These are phyloP conservation scores for Staphylotrichum tortipilum DNA, from an alignment of 495 filamentous ascomycete species.

Conservation along the genomic window DNA sequence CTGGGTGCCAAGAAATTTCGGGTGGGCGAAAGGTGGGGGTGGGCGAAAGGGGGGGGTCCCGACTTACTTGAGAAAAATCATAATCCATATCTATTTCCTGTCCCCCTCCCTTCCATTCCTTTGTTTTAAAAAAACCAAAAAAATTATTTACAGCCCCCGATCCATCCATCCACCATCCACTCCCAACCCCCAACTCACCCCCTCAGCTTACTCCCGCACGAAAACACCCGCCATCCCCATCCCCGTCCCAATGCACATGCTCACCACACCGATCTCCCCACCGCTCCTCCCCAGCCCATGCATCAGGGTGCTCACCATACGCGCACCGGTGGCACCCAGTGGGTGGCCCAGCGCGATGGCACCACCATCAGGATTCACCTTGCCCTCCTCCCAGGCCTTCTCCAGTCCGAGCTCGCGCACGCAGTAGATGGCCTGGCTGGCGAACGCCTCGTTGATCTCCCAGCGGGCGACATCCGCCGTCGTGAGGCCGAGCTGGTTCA, in stretches of 20 bases:
- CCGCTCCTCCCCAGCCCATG: slow-evolving; percentile 50
- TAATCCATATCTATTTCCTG: too few species aligned
- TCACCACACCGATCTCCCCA: slow-evolving; percentile 62
- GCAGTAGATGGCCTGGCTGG: slow-evolving; percentile 78
- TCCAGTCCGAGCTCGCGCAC: slow-evolving; percentile 63
- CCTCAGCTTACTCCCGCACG: slow-evolving; percentile 58
- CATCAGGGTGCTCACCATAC: slow-evolving; percentile 70
- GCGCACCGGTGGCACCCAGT: slow-evolving; percentile 81
- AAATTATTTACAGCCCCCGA: slow-evolving; percentile 31
- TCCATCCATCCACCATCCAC: slow-evolving; percentile 23
- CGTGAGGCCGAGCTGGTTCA: slow-evolving; percentile 53
- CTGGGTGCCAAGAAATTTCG: too few species aligned
- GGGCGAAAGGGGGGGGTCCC: too few species aligned
- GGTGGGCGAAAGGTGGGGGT: too few species aligned
- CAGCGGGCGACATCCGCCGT: slow-evolving; percentile 71
- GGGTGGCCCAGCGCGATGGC: slow-evolving; percentile 92
- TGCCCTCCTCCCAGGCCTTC: slow-evolving; percentile 46
- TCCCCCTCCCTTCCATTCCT: too few species aligned
- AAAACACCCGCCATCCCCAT: slow-evolving; percentile 70
- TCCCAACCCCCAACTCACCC: background rate
- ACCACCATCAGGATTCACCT: slow-evolving; percentile 85
- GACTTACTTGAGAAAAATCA: too few species aligned
- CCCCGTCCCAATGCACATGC: slow-evolving; percentile 78
- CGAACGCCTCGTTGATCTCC: slow-evolving; percentile 97
- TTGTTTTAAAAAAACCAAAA: too few species aligned